phyloP scores from a whole-genome alignment of 768 basidiomycete species.

The Serendipita vermifera region DNA sequence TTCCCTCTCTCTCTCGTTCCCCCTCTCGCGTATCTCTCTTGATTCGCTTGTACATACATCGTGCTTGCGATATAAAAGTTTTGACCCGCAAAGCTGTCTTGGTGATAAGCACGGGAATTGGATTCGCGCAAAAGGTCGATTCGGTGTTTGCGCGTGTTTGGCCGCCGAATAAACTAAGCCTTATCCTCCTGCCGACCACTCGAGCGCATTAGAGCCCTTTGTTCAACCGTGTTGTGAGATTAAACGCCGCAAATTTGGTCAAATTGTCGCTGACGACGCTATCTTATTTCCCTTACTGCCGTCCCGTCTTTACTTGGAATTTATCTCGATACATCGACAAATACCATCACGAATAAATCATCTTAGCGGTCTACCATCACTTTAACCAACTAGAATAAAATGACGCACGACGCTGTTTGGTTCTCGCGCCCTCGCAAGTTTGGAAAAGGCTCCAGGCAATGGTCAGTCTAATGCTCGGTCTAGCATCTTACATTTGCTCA shows the following conservation, averaged over 20 bases:
- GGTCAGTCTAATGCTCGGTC: slow-evolving; percentile 46
- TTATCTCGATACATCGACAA: neutral
- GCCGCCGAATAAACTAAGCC: too few relatives aligned
- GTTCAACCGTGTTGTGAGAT: neutral
- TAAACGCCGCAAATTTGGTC: neutral
- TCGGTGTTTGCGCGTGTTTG: too few relatives aligned
- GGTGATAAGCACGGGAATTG: too few relatives aligned
- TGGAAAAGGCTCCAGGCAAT: slow-evolving; percentile 92
- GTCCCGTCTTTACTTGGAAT: neutral
- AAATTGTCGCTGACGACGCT: neutral
- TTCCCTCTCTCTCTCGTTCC: too few relatives aligned
- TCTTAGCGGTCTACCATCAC: neutral
- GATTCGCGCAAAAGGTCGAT: too few relatives aligned
- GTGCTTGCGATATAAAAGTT: too few relatives aligned
- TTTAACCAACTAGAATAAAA: slow-evolving; percentile 28
- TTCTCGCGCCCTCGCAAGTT: slow-evolving; percentile 90
- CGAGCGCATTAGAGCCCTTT: neutral
- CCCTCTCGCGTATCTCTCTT: too few relatives aligned
- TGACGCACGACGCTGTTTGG: slow-evolving; percentile 99
- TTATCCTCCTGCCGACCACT: neutral
- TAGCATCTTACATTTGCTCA: too few relatives aligned
- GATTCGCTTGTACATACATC: too few relatives aligned
- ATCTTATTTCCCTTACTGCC: neutral
- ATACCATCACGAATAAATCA: neutral
- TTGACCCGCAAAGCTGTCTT: too few relatives aligned